Conservation (phyloP, 1,139 yeast species). For the Hyphopichia khmerensis region DNA sequence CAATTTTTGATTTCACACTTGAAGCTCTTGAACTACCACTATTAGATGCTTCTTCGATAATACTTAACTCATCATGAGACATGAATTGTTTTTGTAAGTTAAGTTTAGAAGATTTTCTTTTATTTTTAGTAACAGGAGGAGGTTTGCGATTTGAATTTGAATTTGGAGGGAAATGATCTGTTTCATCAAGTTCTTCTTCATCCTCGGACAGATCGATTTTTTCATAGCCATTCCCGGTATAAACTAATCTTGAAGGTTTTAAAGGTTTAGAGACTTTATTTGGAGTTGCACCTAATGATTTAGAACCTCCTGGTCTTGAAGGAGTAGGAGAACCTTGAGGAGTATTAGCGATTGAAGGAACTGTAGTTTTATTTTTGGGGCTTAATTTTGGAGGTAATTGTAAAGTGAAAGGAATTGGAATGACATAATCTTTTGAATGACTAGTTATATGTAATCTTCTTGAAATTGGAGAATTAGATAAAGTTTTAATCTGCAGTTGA, state of each 20-base stretch:
- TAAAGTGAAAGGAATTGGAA: conserved; percentile 46
- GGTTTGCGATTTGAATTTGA: conserved; percentile 20
- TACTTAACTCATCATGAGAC: conserved; percentile 38
- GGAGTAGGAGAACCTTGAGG: background rate
- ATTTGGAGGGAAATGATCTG: conserved; percentile 6
- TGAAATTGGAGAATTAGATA: conserved; percentile 39
- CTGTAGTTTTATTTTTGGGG: conserved; percentile 16
- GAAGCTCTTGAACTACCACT: conserved; percentile 29
- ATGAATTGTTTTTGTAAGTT: conserved; percentile 14
- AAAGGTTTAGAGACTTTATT: background rate
- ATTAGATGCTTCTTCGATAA: conserved; percentile 42
- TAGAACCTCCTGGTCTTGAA: background rate
- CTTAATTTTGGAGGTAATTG: conserved; percentile 45
- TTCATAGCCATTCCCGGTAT: conserved; percentile 39
- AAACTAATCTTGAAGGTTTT: conserved; percentile 25
- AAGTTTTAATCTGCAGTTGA: conserved; percentile 27
- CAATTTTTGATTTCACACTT: conserved; percentile 18
- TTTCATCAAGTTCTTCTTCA: conserved; percentile 15
- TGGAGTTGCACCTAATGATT: background rate
- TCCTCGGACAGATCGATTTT: conserved; percentile 32
- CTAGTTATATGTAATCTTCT: conserved; percentile 36
- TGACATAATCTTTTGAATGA: conserved; percentile 26
- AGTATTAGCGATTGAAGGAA: background rate
- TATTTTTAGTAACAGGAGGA: conserved; percentile 22
- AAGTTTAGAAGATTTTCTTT: conserved; percentile 18